Conservation (phyloP, 306 rosid species). For the Acacia confusa region DNA sequence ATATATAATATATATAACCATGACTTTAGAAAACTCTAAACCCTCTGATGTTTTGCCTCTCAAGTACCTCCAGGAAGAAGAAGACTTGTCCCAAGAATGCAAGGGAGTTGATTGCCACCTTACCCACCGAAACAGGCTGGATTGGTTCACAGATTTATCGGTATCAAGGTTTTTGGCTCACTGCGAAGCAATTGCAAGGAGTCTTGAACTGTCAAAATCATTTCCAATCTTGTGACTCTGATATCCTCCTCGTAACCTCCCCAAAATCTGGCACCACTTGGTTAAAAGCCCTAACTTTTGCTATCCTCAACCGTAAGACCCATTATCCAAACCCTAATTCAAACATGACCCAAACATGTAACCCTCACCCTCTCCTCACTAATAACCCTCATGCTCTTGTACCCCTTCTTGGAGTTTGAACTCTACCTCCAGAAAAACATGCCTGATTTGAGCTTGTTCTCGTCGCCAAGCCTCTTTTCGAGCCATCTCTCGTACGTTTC, state of each 20-base stretch:
- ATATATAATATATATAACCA: not conserved
- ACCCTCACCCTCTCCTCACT: constrained; percentile 34
- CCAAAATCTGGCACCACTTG: constrained; percentile 57
- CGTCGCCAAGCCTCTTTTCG: constrained; percentile 18
- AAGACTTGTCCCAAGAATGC: constrained; percentile 27
- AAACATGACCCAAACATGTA: not conserved
- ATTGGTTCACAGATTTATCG: constrained; percentile 13
- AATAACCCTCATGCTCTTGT: constrained; percentile 43
- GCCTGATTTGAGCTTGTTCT: constrained; percentile 19
- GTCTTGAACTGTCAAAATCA: constrained; percentile 31
- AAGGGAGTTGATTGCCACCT: constrained; percentile 27
- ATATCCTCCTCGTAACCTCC: constrained; percentile 36
- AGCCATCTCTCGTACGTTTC: not conserved
- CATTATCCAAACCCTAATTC: not conserved
- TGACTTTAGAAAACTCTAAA: not conserved
- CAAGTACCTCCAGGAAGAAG: constrained; percentile 20
- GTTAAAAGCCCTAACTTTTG: constrained; percentile 43
- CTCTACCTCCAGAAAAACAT: not conserved
- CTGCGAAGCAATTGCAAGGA: constrained; percentile 32
- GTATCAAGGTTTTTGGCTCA: constrained; percentile 50
- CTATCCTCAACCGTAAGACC: constrained; percentile 25
- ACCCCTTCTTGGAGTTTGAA: constrained; percentile 42
- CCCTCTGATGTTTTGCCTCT: constrained; percentile 2
- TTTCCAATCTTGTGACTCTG: constrained; percentile 36
- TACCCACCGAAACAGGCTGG: constrained; percentile 40